Evolutionary conservation across 441 rosid genomes (phyloP), one percentile per base, ranked within the genome.

Genomic region (Gossypium trilobum): DNA sequence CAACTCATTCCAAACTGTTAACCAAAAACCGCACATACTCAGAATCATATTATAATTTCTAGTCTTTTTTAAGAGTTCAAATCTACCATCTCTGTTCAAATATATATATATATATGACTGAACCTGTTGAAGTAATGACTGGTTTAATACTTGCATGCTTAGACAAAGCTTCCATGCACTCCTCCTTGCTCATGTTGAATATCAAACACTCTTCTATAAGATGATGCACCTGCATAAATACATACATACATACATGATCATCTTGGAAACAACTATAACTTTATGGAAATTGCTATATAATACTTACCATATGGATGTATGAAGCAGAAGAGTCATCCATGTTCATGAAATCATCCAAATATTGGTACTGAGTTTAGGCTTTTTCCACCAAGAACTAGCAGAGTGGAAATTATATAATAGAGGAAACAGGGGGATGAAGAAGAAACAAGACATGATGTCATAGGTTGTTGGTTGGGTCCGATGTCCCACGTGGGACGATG

Each of bases 161-260:
- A 75, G 91, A 82, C 80, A 93, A 88, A 79, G 96, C 93, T 68
- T 87, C 92, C 88, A 88, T 85, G 91, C 97, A 93, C 83, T 93
- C 97, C 83, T 79, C 97, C 82, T 79, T 91, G 75, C 83, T 82
- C 98, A 93, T 85, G 80, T 88, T 87, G 84, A 90, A 90, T 7
- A 89, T 10, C 8, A 93, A 78, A 59, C 97, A 93, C 79, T 90
- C 91, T 75, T 93, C 98, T 73, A 93, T 93, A 33, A 93, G 83
- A 80, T 79, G 93, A 78, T 93, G 98, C 78, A 93, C 97, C 98
- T 93, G 68, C 48, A 31, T 31, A 16, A 7, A 27, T 55, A 10
- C 29, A 55, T 20, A 22, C 29, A 55, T 55, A 55, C 16, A 5
- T 5, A n/a, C 3, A 27, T 60, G 65, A 55, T 55, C 11, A 54